Percentiles rank a stretch among this genome's conserved stretches.
These are phyloP conservation scores for Nepenthes mirabilis DNA, from an alignment of 148 eudicot species.

Conservation along the genomic window DNA sequence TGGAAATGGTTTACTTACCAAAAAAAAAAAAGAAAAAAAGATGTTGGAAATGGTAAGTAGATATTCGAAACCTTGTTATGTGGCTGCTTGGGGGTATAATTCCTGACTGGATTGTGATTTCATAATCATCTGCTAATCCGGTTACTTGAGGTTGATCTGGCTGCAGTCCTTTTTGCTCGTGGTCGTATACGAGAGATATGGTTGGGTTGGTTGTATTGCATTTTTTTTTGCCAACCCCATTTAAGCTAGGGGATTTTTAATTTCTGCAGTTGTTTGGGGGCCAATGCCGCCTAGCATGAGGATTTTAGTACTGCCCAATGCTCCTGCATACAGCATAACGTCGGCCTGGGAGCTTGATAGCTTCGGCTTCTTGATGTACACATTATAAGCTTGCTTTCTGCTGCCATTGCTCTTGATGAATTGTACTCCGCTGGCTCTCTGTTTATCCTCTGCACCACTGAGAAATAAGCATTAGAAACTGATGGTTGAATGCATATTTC, in stretches of 20 bases:
- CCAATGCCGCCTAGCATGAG: slow-evolving; percentile 42
- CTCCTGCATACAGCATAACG: slow-evolving; percentile 37
- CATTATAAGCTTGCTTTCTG: slow-evolving; percentile 14
- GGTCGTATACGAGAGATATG: slow-evolving; percentile 21
- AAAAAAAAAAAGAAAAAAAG: no score
- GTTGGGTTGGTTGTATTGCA: slow-evolving; percentile 38
- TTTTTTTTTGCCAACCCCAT: slow-evolving; percentile 16
- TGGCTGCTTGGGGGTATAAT: slow-evolving; percentile 18
- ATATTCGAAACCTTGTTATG: slow-evolving; percentile 19
- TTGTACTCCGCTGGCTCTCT: slow-evolving; percentile 26
- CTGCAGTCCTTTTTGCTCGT: slow-evolving; percentile 12
- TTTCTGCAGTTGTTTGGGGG: slow-evolving; percentile 16
- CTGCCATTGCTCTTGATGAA: slow-evolving; percentile 24
- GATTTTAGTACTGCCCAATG: slow-evolving; percentile 35
- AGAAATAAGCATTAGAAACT: neutral
- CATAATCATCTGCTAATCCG: slow-evolving; percentile 23
- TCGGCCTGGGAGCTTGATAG: slow-evolving; percentile 17
- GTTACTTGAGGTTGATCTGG: slow-evolving; percentile 39
- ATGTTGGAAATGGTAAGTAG: slow-evolving; percentile 25
- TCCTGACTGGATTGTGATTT: slow-evolving; percentile 25
- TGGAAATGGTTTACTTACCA: slow-evolving; percentile 31
- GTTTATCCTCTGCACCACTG: slow-evolving; percentile 17
- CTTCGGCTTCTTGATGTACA: slow-evolving; percentile 17
- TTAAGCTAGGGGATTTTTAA: slow-evolving; percentile 19
- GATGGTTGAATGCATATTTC: neutral